Evolutionary conservation across 345 rosid species (phyloP), one percentile per base, ranked within the genome.

Genomic region (Geranium rotundifolium): DNA sequence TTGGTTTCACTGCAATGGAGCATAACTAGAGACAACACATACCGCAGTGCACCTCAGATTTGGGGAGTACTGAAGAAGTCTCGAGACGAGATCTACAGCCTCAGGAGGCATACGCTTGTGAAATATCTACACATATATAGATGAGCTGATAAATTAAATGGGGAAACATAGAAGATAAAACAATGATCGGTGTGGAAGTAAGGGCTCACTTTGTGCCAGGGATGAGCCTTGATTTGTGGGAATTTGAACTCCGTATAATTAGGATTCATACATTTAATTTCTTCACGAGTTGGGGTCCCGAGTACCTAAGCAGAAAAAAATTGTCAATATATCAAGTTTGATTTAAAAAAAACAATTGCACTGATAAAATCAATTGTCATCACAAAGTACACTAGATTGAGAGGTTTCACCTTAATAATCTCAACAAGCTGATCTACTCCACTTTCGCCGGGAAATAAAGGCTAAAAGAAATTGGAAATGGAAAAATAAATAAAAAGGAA

Each of bases 371-470:
- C 10, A 8, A 5, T 34, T 4, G 27, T 56, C 17, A 4, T 31
- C 62, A 16, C 4, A 9, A 17, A 16, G 57, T 16, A 58, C 18
- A 4, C 50, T 27, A 46, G 6, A 46, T 14, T 16, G 19, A 1
- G 19, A 67, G 18, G 0, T 18, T 49, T 19, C 31, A 69, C 68
- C 72, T 69, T 69, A 20, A 69, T 69, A 59, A 69, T 69, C 64
- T 69, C 72, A 19, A 69, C 72, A 1, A 69, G 72, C 60, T 69
- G 72, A 69, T 69, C 72, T 19, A 69, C 67, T 50, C 72, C 72
- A 69, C 67, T 69, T 59, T 69, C 72, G 29, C 72, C 72, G 0
- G 67, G 72, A 30, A 69, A 69, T 54, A 69, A 63, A 17, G 72
- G 72, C 72, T 68, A 59, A 66, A 34, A 34, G 41, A 23, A 23